Percentiles rank a stretch among this genome's conserved stretches.
Evolutionary conservation across 2,329 filamentous ascomycete species (phyloP).

Genomic region (Diaporthe longicolla): DNA sequence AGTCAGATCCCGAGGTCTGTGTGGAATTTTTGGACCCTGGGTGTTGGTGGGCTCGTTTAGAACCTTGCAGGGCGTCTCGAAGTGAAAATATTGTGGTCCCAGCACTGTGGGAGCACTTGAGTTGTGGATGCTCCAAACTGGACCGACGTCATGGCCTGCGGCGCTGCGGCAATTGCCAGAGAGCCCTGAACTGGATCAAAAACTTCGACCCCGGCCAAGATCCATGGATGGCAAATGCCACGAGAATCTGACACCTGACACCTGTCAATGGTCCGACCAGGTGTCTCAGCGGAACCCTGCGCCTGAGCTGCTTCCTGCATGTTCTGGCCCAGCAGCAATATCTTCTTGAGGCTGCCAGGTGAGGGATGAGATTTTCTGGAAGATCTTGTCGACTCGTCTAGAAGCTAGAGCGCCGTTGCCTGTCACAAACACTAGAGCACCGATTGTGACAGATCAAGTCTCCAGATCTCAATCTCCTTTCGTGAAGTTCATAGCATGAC

Average conservation of each 20-base stretch:
- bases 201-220: not conserved
- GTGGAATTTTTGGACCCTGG: slow-evolving; percentile 4
- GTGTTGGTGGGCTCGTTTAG: not conserved
- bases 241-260: slow-evolving; percentile 11
- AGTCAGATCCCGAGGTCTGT: slow-evolving; percentile 12
- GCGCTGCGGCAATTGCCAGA: slow-evolving; percentile 1
- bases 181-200: not conserved
- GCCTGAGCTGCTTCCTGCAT: not conserved
- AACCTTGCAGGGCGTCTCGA: slow-evolving; percentile 18
- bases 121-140: slow-evolving; percentile 1
- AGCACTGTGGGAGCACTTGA: not conserved
- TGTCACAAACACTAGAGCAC: not conserved
- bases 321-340: not conserved
- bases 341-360: not conserved
- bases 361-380: not conserved
- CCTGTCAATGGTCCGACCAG: not conserved
- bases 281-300: not conserved
- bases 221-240: not conserved
- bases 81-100: not conserved
- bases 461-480: slow-evolving; percentile 13
- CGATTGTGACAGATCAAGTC: slow-evolving; percentile 10
- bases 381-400: slow-evolving; percentile 20
- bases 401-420: not conserved
- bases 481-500: slow-evolving; percentile 10
- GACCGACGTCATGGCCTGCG: not conserved